phyloP scores from a whole-genome alignment of 164 flowering plant genomes.

The Annona cherimola region DNA sequence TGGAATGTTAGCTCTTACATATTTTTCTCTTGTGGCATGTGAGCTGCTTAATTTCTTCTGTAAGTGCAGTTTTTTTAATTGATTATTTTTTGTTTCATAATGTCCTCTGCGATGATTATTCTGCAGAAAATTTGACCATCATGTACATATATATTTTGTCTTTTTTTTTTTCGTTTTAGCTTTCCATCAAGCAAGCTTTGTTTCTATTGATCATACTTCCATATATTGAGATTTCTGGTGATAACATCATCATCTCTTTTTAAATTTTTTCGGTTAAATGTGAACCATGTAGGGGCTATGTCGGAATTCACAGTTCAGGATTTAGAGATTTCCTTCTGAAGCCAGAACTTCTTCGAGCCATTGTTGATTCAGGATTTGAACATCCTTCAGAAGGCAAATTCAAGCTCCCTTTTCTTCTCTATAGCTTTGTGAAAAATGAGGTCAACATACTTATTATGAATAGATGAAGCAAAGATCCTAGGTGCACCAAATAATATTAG shows the following conservation, averaged over 20 bases:
- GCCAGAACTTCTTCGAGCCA: conserved; percentile 92
- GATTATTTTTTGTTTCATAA: no score
- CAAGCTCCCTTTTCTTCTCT: neutral
- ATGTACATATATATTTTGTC: no score
- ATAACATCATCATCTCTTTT: neutral
- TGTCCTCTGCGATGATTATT: no score
- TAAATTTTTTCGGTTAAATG: neutral
- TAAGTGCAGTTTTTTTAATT: no score
- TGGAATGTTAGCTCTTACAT: no score
- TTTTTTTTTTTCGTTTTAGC: neutral
- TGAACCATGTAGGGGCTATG: conserved; percentile 64
- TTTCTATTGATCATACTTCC: neutral
- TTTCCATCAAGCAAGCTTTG: neutral
- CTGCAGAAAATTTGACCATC: no score
- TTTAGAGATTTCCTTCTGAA: conserved; percentile 95
- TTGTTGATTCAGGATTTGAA: conserved; percentile 97
- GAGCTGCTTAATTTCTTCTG: no score
- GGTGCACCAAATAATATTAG: no score
- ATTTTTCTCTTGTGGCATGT: no score
- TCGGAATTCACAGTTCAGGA: conserved; percentile 96
- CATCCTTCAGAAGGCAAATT: conserved; percentile 95
- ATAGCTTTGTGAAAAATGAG: neutral
- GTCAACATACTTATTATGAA: no score
- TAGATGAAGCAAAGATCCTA: no score
- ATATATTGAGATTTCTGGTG: neutral